Evolutionary conservation across 768 basidiomycete species (phyloP).

Genomic region (Psilocybe azurescens): DNA sequence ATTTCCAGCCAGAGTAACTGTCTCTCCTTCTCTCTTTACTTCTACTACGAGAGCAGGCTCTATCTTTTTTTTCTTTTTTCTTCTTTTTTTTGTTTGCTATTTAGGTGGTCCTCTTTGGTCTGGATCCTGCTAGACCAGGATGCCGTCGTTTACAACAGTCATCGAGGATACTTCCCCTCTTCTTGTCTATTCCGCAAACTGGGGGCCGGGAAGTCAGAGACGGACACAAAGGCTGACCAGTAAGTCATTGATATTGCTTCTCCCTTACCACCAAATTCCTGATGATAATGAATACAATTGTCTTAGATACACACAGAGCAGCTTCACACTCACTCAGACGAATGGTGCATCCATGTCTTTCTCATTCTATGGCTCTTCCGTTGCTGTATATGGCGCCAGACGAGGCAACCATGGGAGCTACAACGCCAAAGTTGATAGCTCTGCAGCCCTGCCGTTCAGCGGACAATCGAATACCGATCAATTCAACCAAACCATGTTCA

Average conservation of each 20-base stretch:
- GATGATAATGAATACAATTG: background rate
- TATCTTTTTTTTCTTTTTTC: conserved; percentile 4
- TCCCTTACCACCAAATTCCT: conserved; percentile 8
- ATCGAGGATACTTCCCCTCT: conserved; percentile 32
- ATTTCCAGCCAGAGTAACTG: background rate
- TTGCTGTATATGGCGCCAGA: conserved; percentile 56
- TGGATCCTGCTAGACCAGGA: conserved; percentile 13
- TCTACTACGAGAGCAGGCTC: conserved; percentile 1
- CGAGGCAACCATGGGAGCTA: conserved; percentile 52
- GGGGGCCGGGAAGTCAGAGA: conserved; percentile 22
- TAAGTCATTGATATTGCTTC: background rate
- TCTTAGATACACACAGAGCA: conserved; percentile 38
- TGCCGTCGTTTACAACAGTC: conserved; percentile 28
- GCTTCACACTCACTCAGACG: conserved; percentile 41
- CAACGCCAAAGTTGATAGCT: conserved; percentile 43
- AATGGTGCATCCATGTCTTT: conserved; percentile 39
- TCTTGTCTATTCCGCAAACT: conserved; percentile 25
- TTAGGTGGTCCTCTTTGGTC: background rate
- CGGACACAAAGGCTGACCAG: conserved; percentile 12
- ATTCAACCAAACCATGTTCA: conserved; percentile 16
- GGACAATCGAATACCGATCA: conserved; percentile 23
- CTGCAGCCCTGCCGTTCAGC: conserved; percentile 26
- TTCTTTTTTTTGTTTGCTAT: background rate
- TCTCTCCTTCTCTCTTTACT: background rate
- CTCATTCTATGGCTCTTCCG: conserved; percentile 50